phyloP scores from a whole-genome alignment of 2,329 filamentous ascomycete species.

The Trichoderma atroviride region DNA sequence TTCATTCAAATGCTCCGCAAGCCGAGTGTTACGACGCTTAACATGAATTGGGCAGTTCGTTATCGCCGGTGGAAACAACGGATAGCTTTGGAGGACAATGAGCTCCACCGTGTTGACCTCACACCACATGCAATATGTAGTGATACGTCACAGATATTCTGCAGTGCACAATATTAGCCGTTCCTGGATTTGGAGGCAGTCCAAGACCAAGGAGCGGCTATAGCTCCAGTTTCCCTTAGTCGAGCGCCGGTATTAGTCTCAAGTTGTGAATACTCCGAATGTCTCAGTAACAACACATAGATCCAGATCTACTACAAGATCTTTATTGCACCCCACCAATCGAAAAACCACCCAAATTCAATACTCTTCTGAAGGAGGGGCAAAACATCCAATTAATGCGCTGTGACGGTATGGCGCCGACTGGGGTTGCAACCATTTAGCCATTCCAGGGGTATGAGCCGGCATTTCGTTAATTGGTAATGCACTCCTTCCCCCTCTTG shows the following conservation, averaged over 20 bases:
- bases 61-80: slow-evolving; percentile 2
- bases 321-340: slow-evolving; percentile 3
- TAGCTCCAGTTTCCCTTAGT: neutral
- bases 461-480: slow-evolving; percentile 14
- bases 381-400: neutral
- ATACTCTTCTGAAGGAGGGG: neutral
- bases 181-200: neutral
- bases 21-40: slow-evolving; percentile 19
- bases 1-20: neutral
- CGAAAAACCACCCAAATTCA: neutral
- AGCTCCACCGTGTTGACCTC: slow-evolving; percentile 18
- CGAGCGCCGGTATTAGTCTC: neutral
- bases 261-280: neutral
- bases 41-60: slow-evolving; percentile 21
- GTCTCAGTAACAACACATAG: neutral
- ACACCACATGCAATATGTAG: neutral
- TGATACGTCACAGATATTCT: neutral
- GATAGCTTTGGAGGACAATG: slow-evolving; percentile 5
- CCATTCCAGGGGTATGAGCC: slow-evolving; percentile 19
- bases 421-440: slow-evolving; percentile 25
- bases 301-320: slow-evolving; percentile 19
- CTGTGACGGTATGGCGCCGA: neutral
- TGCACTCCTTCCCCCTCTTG: slow-evolving; percentile 21
- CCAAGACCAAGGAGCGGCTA: neutral
- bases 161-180: neutral